Percentiles rank a stretch among this genome's conserved stretches.
phyloP scores from a whole-genome alignment of 306 rosid species.

The Sicyos edulis region DNA sequence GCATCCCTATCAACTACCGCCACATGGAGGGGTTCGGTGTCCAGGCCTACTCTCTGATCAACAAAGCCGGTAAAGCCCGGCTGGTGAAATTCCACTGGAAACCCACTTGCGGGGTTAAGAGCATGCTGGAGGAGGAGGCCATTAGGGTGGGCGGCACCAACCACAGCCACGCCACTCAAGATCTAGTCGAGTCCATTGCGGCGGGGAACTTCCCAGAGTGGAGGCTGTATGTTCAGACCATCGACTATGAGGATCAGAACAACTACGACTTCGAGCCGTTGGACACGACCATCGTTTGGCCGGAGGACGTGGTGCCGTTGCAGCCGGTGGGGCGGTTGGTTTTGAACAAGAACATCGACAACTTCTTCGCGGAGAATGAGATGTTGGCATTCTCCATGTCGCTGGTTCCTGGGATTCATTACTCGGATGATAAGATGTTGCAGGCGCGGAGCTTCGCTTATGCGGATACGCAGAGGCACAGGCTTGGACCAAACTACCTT shows the following conservation, averaged over 20 bases:
- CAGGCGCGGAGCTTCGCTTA: slow-evolving; percentile 80
- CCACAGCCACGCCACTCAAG: slow-evolving; percentile 95
- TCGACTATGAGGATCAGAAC: slow-evolving; percentile 79
- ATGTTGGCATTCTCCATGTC: slow-evolving; percentile 76
- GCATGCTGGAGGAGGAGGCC: slow-evolving; percentile 79
- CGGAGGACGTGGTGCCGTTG: slow-evolving; percentile 82
- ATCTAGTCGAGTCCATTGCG: slow-evolving; percentile 78
- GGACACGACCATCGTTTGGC: slow-evolving; percentile 84
- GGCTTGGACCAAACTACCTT: slow-evolving; percentile 92
- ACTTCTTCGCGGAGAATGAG: slow-evolving; percentile 94
- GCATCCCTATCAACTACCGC: slow-evolving; percentile 80
- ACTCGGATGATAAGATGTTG: slow-evolving; percentile 85
- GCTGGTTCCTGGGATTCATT: slow-evolving; percentile 78
- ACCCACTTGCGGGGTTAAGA: slow-evolving; percentile 72
- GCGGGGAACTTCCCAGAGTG: slow-evolving; percentile 96
- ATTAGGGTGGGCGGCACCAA: slow-evolving; percentile 71
- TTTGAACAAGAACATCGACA: slow-evolving; percentile 75
- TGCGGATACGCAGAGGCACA: slow-evolving; percentile 80
- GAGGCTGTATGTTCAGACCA: slow-evolving; percentile 76
- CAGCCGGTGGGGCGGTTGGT: slow-evolving; percentile 96
- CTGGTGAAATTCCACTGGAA: slow-evolving; percentile 88
- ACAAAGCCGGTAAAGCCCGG: slow-evolving; percentile 59
- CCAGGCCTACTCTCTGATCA: slow-evolving; percentile 63
- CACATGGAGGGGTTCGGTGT: slow-evolving; percentile 96
- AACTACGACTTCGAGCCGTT: slow-evolving; percentile 83